Percentiles rank a stretch among this genome's conserved stretches.
Evolutionary conservation across 1,284 basidiomycete species (phyloP).

Genomic region (Ustilago sp.): DNA sequence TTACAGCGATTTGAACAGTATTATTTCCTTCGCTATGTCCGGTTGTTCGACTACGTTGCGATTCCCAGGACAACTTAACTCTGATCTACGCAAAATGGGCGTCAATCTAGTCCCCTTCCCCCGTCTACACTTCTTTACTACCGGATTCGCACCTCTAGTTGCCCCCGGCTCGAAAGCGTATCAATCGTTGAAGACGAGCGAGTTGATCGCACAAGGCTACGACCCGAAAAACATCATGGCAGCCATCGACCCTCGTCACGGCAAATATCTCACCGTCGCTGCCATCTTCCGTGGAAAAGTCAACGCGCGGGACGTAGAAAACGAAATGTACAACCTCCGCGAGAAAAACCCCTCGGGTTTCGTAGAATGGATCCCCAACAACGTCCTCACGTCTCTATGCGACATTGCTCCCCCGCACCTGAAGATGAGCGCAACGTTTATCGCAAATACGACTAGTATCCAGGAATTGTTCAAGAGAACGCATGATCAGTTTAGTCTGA

Average conservation of each 20-base stretch:
- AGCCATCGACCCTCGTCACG: constrained; percentile 86
- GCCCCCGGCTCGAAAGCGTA: constrained; percentile 73
- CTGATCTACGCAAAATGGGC: constrained; percentile 90
- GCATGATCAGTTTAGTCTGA: constrained; percentile 68
- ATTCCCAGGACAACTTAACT: constrained; percentile 95
- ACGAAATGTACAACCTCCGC: constrained; percentile 68
- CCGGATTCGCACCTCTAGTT: constrained; percentile 68
- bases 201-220: constrained; percentile 65
- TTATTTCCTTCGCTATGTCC: constrained; percentile 97
- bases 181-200: constrained; percentile 68
- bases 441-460: constrained; percentile 69
- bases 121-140: constrained; percentile 70
- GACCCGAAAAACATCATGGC: constrained; percentile 72
- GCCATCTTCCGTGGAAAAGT: constrained; percentile 82
- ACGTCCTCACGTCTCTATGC: constrained; percentile 67
- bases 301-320: constrained; percentile 71
- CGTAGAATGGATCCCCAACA: constrained; percentile 70
- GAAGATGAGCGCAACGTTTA: constrained; percentile 69
- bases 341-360: constrained; percentile 63
- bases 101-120: constrained; percentile 80
- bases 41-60: constrained; percentile 95
- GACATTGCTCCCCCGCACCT: constrained; percentile 65
- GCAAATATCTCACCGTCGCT: constrained; percentile 85
- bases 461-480: constrained; percentile 66
- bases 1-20: constrained; percentile 71